Conservation (phyloP, 768 basidiomycete genomes). For the Chalciporus sphaerocephalus region DNA sequence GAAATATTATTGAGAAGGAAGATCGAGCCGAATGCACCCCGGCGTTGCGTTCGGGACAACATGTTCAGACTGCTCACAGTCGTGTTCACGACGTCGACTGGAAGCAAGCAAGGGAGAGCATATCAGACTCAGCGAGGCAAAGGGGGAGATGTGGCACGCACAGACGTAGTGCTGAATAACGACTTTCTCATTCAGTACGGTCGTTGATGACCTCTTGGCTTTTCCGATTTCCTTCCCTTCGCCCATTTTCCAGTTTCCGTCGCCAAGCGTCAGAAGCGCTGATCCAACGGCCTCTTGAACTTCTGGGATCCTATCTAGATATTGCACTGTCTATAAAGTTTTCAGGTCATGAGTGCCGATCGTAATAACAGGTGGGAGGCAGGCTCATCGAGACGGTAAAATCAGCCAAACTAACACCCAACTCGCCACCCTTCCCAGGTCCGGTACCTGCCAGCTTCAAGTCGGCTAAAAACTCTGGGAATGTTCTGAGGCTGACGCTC, state of each 20-base stretch:
- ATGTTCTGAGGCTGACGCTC: conserved; percentile 70
- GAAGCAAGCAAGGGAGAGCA: neutral
- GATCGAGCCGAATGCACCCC: conserved; percentile 65
- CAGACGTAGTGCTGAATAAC: conserved; percentile 75
- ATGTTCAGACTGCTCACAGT: conserved; percentile 55
- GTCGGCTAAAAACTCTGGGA: conserved; percentile 80
- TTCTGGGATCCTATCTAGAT: conserved; percentile 65
- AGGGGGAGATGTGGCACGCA: conserved; percentile 34
- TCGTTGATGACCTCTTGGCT: conserved; percentile 32
- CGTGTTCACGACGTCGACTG: conserved; percentile 75
- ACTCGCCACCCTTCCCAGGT: conserved; percentile 50
- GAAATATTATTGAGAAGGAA: conserved; percentile 80
- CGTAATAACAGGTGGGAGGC: neutral
- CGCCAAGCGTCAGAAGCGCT: conserved; percentile 66
- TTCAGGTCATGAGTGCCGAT: neutral
- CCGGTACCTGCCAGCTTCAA: conserved; percentile 58
- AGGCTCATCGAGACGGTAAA: conserved; percentile 49
- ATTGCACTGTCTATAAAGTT: conserved; percentile 56
- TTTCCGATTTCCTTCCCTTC: conserved; percentile 68
- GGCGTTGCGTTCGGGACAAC: conserved; percentile 56
- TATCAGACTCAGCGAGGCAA: neutral
- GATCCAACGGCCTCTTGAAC: conserved; percentile 65
- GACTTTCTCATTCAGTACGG: conserved; percentile 52
- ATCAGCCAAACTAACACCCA: conserved; percentile 61
- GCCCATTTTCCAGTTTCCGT: conserved; percentile 92